Conservation (phyloP, 202 grass and related monocot genomes). For the Cymbopogon flexuosus region DNA sequence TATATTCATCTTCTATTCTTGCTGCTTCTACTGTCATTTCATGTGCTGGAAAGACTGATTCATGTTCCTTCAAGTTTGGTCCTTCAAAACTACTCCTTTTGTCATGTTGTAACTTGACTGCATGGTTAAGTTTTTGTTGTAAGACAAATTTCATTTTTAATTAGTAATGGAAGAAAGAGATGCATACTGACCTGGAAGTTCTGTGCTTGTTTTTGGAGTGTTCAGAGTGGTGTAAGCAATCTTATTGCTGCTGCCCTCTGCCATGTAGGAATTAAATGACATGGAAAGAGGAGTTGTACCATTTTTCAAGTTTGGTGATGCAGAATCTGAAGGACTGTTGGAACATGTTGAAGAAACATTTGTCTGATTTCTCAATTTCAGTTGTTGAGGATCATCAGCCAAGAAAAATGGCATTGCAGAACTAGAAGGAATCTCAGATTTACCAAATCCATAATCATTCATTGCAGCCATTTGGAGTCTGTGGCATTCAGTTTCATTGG, state of each 20-base stretch:
- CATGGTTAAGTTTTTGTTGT: slow-evolving; percentile 28
- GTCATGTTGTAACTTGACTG: slow-evolving; percentile 23
- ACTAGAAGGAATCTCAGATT: slow-evolving; percentile 23
- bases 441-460: slow-evolving; percentile 13
- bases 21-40: slow-evolving; percentile 15
- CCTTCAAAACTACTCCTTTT: slow-evolving; percentile 36
- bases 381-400: slow-evolving; percentile 30
- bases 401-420: slow-evolving; percentile 27
- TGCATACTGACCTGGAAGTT: slow-evolving; percentile 39
- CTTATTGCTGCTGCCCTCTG: slow-evolving; percentile 17
- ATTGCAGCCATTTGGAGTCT: slow-evolving; percentile 20
- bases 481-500: slow-evolving; percentile 27
- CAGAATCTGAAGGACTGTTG: slow-evolving; percentile 41
- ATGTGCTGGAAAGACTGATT: slow-evolving; percentile 29
- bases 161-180: slow-evolving; percentile 23
- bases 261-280: slow-evolving; percentile 21
- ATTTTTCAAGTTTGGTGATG: slow-evolving; percentile 38
- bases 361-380: slow-evolving; percentile 26
- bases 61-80: slow-evolving; percentile 24
- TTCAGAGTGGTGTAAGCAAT: slow-evolving; percentile 1
- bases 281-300: slow-evolving; percentile 16
- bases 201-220: slow-evolving; percentile 19
- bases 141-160: background rate
- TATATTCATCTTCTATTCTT: slow-evolving; percentile 24
- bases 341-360: slow-evolving; percentile 35